Base-by-base conservation (phyloP, 2,329 filamentous ascomycete genomes). In the Xylariaceae sp. region DNA sequence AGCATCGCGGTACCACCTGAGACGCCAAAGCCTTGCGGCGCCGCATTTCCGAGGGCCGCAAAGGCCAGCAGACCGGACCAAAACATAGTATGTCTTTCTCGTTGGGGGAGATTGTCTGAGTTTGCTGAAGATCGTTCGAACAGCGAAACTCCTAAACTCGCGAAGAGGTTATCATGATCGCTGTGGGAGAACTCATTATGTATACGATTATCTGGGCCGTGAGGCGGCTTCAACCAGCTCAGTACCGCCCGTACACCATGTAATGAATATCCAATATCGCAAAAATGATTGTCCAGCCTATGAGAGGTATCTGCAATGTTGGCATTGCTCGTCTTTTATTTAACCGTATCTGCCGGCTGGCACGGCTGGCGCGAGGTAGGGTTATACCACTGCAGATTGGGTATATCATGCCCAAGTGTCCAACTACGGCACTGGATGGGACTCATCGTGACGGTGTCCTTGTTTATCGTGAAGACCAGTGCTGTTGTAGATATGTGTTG, bases 1-100 rank as follows among this genome's bases (percentile, higher is more conserved):
- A 50, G 34, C 23, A 50, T 43, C 27, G 45, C 47, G 26, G 42
- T 39, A 27, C 35, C 35, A 23, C 47, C 33, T n/a, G n/a, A n/a
- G 4, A 42, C 42, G 35, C 30, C 23, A 38, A 39, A 34, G 28
- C 38, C 38, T 44, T 50, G 47, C 7, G 47, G 47, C 18, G 36
- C 32, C 26, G 47, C 47, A 16, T 42, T 30, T 21, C 32, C 41
- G 19, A 44, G 22, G 24, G 39, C 35, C 28, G 39, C 25, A 8
- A 50, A 28, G n/a, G 42, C 35, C 8, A 45, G 16, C 2, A 49
- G 12, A 7, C 34, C 16, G 23, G 39, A 38, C 40, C 45, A 40
- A 39, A 43, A 26, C 47, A 50, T 50, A 24, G 23, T 32, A 31
- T 21, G 21, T 36, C 16, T 8, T 31, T 16, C 25, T 18, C 19